A percentile compares a stretch with the other conserved stretches of the same genome.
phyloP scores from a whole-genome alignment of 2,329 filamentous ascomycete species.

The Fusarium sp. region DNA sequence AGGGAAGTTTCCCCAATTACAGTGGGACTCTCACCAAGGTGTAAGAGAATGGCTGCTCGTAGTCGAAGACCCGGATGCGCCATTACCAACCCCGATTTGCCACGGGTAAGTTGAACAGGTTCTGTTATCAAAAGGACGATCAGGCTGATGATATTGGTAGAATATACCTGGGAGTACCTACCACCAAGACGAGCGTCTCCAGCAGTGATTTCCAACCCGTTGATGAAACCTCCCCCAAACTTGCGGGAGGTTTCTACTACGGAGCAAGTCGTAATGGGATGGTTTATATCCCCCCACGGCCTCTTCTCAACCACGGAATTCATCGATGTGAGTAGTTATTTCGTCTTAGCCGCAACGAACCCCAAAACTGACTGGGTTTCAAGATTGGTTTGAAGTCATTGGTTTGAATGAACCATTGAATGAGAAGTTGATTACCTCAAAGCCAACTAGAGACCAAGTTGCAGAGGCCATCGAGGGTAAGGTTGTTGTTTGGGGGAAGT shows the following conservation, averaged over 20 bases:
- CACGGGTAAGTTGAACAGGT: conserved; percentile 54
- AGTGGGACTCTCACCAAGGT: conserved; percentile 53
- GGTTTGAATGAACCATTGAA: conserved; percentile 60
- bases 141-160: conserved; percentile 14
- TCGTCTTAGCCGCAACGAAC: background rate
- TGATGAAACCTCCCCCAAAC: conserved; percentile 43
- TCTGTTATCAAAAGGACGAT: no score
- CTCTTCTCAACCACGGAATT: conserved; percentile 62
- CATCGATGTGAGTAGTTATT: conserved; percentile 59
- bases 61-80: conserved; percentile 61
- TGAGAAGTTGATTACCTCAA: conserved; percentile 50
- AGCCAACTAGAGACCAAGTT: conserved; percentile 58
- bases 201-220: conserved; percentile 54
- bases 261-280: conserved; percentile 55
- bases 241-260: conserved; percentile 61
- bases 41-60: conserved; percentile 61
- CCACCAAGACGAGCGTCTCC: conserved; percentile 31
- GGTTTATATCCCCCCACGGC: conserved; percentile 60
- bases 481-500: conserved; percentile 62
- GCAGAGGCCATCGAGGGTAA: conserved; percentile 59
- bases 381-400: conserved; percentile 63
- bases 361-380: background rate
- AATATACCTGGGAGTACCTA: conserved; percentile 42
- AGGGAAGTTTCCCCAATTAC: conserved; percentile 56
- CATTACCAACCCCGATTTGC: conserved; percentile 57